Percentiles rank a stretch among this genome's conserved stretches.
These are phyloP conservation scores for Gossypium sturtianum DNA, from an alignment of 345 rosid species.

Conservation along the genomic window DNA sequence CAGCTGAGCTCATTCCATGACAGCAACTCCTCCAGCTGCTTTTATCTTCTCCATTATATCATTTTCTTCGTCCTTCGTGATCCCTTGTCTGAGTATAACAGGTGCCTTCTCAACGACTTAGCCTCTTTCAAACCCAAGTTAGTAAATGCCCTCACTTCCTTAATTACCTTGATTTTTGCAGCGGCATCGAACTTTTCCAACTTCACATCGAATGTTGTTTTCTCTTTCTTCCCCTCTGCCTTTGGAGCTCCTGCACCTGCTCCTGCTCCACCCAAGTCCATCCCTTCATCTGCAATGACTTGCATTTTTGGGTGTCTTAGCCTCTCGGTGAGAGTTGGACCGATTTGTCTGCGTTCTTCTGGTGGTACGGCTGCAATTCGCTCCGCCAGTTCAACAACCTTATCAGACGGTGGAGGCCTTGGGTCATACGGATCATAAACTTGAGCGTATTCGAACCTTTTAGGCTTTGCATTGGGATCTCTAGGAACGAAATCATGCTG, in stretches of 20 bases:
- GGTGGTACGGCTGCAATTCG: conserved; percentile 35
- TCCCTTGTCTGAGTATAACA: conserved; percentile 36
- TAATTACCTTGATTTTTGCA: conserved; percentile 45
- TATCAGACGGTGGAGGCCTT: conserved; percentile 46
- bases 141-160: conserved; percentile 42
- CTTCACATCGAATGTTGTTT: conserved; percentile 42
- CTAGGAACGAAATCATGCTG: conserved; percentile 51
- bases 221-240: conserved; percentile 37
- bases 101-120: conserved; percentile 47
- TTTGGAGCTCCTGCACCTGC: conserved; percentile 16
- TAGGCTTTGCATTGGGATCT: conserved; percentile 45
- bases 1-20: conserved; percentile 31
- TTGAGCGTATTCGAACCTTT: conserved; percentile 39
- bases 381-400: conserved; percentile 46
- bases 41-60: conserved; percentile 36
- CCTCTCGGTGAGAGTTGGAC: conserved; percentile 27
- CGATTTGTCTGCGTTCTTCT: conserved; percentile 35
- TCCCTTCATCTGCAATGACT: conserved; percentile 26
- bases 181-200: conserved; percentile 50
- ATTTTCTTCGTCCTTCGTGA: conserved; percentile 44
- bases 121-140: conserved; percentile 51
- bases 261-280: conserved; percentile 29
- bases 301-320: conserved; percentile 29
- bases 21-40: conserved; percentile 42
- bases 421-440: conserved; percentile 55